Percentiles rank a stretch among this genome's conserved stretches.
phyloP scores from a whole-genome alignment of 495 filamentous ascomycete species.

The Astrocystis sublimbata region DNA sequence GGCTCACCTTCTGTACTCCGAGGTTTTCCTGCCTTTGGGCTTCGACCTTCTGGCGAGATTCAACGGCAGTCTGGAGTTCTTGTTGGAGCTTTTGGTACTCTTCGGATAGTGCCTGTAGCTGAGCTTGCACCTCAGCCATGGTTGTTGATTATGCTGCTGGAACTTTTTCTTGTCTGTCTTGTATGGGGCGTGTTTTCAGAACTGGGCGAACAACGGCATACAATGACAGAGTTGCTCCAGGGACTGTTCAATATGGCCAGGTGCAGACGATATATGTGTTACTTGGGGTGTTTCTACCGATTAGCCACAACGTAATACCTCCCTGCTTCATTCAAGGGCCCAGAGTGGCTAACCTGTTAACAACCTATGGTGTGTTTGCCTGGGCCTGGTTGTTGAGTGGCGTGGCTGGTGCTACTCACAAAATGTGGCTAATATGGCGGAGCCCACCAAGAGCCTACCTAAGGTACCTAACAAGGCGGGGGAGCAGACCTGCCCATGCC shows the following conservation, averaged over 20 bases:
- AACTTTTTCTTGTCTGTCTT: neutral
- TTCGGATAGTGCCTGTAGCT: conserved; percentile 78
- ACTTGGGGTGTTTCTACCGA: too few species aligned
- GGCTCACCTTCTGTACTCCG: conserved; percentile 73
- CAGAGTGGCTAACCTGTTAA: too few species aligned
- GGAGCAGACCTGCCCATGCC: too few species aligned
- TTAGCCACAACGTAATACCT: too few species aligned
- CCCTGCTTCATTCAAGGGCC: too few species aligned
- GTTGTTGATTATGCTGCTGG: neutral
- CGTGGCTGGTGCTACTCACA: neutral
- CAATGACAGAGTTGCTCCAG: neutral
- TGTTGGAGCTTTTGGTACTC: conserved; percentile 85
- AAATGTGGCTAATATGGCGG: conserved; percentile 12
- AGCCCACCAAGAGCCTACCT: neutral
- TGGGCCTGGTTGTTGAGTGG: neutral
- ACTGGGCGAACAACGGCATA: neutral
- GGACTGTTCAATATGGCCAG: too few species aligned
- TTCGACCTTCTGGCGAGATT: conserved; percentile 89
- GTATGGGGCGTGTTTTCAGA: neutral
- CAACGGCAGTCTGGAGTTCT: conserved; percentile 74
- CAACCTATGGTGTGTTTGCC: too few species aligned
- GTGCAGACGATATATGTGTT: too few species aligned
- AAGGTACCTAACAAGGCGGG: conserved; percentile 2
- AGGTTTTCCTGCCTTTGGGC: conserved; percentile 91
- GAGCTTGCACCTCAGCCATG: conserved; percentile 55